These are phyloP conservation scores for Malus orientalis DNA, from an alignment of 306 rosid species.

Conservation along the genomic window DNA sequence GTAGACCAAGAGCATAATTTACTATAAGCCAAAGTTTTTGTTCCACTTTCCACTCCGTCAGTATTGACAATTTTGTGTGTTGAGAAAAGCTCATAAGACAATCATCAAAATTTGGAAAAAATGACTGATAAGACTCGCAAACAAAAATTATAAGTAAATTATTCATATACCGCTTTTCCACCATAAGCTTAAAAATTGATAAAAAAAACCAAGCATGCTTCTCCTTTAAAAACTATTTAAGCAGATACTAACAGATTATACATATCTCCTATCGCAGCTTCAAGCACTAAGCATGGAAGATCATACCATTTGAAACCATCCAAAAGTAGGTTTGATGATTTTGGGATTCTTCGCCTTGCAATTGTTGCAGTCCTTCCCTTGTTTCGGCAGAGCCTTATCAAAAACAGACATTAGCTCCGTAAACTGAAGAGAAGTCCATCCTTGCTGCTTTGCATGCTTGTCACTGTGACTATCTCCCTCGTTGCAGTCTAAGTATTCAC, in stretches of 20 bases:
- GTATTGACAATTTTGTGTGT: neutral
- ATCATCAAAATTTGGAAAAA: neutral
- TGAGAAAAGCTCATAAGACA: neutral
- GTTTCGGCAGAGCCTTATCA: conserved; percentile 26
- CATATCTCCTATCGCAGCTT: neutral
- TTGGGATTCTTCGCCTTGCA: conserved; percentile 41
- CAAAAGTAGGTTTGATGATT: conserved; percentile 67
- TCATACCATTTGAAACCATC: conserved; percentile 69
- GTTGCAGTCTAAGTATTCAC: conserved; percentile 19
- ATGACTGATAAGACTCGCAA: neutral
- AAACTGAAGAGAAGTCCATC: conserved; percentile 76
- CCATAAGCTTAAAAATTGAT: neutral
- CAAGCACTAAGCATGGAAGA: conserved; percentile 15
- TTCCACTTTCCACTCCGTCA: neutral
- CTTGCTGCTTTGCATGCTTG: conserved; percentile 23
- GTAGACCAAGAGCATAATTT: neutral
- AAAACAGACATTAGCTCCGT: conserved; percentile 60
- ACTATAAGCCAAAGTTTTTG: neutral
- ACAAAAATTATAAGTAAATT: neutral
- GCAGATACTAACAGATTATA: neutral
- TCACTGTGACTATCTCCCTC: conserved; percentile 10
- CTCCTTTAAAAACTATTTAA: neutral
- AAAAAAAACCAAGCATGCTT: neutral
- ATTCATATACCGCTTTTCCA: neutral
- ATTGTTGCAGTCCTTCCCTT: conserved; percentile 28